Conservation (phyloP, 108 stramenopile species). For the Aurantiochytrium sp. region DNA sequence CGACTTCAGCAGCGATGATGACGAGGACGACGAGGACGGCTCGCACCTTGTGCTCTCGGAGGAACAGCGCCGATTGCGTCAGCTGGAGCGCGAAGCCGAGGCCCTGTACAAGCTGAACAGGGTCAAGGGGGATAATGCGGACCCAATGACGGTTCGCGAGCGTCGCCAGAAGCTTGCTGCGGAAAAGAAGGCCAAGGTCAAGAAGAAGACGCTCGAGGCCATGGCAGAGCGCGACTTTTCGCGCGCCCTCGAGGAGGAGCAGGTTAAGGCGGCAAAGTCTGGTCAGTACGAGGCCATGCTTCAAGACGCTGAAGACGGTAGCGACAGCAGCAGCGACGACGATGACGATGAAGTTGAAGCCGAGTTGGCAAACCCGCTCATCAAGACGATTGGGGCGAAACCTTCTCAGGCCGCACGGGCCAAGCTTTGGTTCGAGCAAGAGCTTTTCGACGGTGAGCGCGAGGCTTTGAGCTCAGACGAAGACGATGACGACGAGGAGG, state of each 20-base stretch:
- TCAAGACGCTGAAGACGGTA: slow-evolving; percentile 29
- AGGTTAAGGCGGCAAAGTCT: slow-evolving; percentile 40
- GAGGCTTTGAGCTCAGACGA: slow-evolving; percentile 53
- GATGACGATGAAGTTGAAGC: slow-evolving; percentile 30
- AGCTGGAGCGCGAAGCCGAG: neutral
- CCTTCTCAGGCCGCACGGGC: slow-evolving; percentile 49
- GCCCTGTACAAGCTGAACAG: neutral
- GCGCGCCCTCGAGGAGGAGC: slow-evolving; percentile 36
- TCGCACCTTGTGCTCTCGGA: neutral
- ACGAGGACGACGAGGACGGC: neutral
- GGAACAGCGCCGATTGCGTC: neutral
- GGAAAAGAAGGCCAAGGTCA: slow-evolving; percentile 14
- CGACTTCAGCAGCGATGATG: slow-evolving; percentile 44
- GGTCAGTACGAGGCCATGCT: slow-evolving; percentile 30
- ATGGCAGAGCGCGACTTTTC: neutral
- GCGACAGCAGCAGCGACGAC: slow-evolving; percentile 16
- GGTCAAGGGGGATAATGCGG: neutral
- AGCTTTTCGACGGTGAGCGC: slow-evolving; percentile 64
- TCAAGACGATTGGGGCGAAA: slow-evolving; percentile 22
- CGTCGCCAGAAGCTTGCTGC: neutral
- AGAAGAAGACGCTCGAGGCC: slow-evolving; percentile 9
- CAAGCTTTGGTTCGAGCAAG: slow-evolving; percentile 68
- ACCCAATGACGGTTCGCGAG: neutral
- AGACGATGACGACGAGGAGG: slow-evolving; percentile 14
- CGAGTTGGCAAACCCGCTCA: slow-evolving; percentile 55